Base-by-base conservation (phyloP, 805 yeast genomes). In the Saccharomycopsis amapae region DNA sequence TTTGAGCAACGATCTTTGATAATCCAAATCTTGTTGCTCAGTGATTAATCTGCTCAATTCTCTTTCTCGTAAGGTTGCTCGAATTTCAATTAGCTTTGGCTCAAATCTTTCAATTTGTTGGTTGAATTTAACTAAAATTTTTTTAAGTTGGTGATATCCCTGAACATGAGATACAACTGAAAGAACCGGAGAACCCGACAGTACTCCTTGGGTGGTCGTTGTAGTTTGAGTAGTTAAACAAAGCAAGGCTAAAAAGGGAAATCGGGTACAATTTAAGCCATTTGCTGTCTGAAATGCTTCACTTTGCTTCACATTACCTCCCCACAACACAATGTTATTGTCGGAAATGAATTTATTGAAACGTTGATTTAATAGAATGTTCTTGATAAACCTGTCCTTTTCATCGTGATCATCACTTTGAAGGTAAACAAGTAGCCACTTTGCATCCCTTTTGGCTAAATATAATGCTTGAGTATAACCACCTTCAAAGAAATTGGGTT, bases 271-370 rank as follows among this genome's bases (percentile, higher is more conserved):
- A 47, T 76, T 74, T 49, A 89, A 72, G 32, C 81, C 78, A 57
- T 83, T 80, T 0, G 95, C 83, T 13, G 87, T 79, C 55, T 86
- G 95, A 57, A 76, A 79, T 1, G 90, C 85, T 61, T 90, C 97
- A 18, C 88, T 77, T 46, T 79, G 78, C n/a, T 75, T 72, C 20
- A 83, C 75, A 58, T 85, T 81, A 6, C 96, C 96, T 35, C 89
- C 95, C 97, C 97, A 90, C 1, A 85, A 63, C 2, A 85, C 53
- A 2, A 81, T 59, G 38, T 84, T 72, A 39, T 71, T 72, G 18
- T 73, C 72, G 18, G 63, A 64, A 44, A 78, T 57, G 55, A 71
- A 67, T 31, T 67, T 61, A 12, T 75, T 63, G 44, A 85, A 76
- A 22, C 60, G 62, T 2, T 68, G 71, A 48, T 75, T 68, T 36